Evolutionary conservation across 2,329 filamentous ascomycete genomes (phyloP).

Genomic region (Aspergillus caelatus): DNA sequence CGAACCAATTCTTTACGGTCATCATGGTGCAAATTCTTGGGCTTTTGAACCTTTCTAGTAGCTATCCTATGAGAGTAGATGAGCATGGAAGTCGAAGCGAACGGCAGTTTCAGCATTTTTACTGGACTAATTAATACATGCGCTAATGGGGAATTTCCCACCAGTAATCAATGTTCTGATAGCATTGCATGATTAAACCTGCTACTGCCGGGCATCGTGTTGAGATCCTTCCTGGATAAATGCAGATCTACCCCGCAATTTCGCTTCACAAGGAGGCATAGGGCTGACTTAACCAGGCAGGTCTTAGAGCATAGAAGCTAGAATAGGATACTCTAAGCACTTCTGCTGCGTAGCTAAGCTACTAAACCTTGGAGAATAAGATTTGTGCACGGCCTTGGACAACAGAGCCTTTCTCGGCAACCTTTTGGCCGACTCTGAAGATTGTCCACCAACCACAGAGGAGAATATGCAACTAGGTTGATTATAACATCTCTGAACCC

Average conservation of each 20-base stretch:
- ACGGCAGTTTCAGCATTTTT: background rate
- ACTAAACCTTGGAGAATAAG: background rate
- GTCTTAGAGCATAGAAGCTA: background rate
- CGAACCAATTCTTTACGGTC: background rate
- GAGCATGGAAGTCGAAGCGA: background rate
- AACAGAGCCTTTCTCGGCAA: background rate
- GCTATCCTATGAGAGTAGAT: background rate
- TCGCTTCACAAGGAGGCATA: background rate
- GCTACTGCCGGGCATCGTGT: accelerated
- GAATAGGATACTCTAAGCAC: background rate
- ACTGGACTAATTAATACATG: background rate
- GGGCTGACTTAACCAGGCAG: background rate
- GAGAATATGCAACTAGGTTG: background rate
- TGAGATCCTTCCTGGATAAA: background rate
- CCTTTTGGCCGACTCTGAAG: background rate
- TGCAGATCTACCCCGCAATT: background rate
- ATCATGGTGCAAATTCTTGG: background rate
- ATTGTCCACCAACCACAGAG: background rate
- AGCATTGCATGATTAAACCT: background rate
- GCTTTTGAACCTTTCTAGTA: background rate
- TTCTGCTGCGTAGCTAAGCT: accelerated
- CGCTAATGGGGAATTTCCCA: background rate
- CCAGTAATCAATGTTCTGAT: background rate
- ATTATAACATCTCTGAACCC: background rate
- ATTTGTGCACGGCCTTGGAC: background rate